Evolutionary conservation across 2,329 filamentous ascomycete species (phyloP).

Genomic region (Dothistroma septosporum): DNA sequence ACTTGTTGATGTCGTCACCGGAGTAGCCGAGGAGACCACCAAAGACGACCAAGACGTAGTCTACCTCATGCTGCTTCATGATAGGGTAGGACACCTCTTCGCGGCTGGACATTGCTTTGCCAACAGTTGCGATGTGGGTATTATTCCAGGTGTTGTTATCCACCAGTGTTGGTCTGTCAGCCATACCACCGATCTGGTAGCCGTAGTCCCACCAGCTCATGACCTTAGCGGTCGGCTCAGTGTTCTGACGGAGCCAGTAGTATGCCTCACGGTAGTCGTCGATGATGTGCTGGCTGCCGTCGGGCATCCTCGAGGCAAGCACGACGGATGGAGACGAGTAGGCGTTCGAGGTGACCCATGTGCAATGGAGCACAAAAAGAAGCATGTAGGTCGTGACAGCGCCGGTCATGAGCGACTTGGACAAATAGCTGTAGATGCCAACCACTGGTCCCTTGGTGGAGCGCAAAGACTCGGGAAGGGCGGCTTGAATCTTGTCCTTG

Average conservation of each 20-base stretch:
- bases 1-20: constrained; percentile 99
- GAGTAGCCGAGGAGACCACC: constrained; percentile 95
- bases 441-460: constrained; percentile 69
- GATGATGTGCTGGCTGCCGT: constrained; percentile 96
- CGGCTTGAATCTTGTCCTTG: constrained; percentile 54
- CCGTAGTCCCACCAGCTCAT: constrained; percentile 99
- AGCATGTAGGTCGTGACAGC: constrained; percentile 75
- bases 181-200: constrained; percentile 99
- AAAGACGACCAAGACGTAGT: constrained; percentile 97
- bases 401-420: constrained; percentile 72
- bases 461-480: constrained; percentile 56
- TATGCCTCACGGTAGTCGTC: constrained; percentile 99
- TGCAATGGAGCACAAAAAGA: constrained; percentile 95
- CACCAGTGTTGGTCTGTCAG: constrained; percentile 90
- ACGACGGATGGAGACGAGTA: constrained; percentile 98
- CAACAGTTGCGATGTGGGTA: constrained; percentile 97
- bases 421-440: constrained; percentile 76
- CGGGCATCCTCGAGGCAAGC: constrained; percentile 82
- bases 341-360: constrained; percentile 98
- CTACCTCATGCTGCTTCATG: constrained; percentile 96
- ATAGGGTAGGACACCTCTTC: constrained; percentile 99
- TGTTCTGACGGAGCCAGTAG: constrained; percentile 99
- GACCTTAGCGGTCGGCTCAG: constrained; percentile 87
- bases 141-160: constrained; percentile 99
- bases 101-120: constrained; percentile 95